Base-by-base conservation (phyloP, 495 filamentous ascomycete genomes). In the Neurospora sublineolata region DNA sequence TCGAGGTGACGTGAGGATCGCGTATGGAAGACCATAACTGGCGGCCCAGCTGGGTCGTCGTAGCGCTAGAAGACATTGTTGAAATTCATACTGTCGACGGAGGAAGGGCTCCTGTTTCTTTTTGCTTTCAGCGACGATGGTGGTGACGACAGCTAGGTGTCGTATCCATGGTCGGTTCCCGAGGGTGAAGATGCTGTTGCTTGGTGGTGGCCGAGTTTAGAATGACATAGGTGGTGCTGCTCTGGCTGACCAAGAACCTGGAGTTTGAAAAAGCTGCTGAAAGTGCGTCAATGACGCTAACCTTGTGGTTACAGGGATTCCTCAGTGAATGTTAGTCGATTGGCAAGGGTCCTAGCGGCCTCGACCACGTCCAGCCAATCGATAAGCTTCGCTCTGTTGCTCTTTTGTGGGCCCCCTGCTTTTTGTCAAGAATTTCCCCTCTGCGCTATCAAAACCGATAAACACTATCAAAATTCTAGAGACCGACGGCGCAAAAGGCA, bases 11-110 rank as follows among this genome's bases (percentile, higher is more conserved):
- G 60, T 64, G 52, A 64, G 82, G 77, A 72, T 81, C 80, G 70
- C 82, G 82, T 69, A 84, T 74, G n/a, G 82, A 79, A 73, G 80
- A 77, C 80, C 81, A 84, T 73, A 82, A 71, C 68, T 81, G 79
- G 52, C 82, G 82, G 74, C 82, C 80, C 77, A 83, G 79, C 77
- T 83, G 81, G 77, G 83, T 77, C 73, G 80, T 78, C 20, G 78
- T 77, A 70, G 79, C 75, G 77, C 83, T 83, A 81, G 79, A 80
- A 77, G 80, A 80, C 83, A 84, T 85, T 76, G 78, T 80, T 77
- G 75, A 77, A 79, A 80, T 72, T 77, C 82, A 83, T 78, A 73
- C 76, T 78, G 79, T 64, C 52, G 52, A 64, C 52, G 12, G 14
- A 60, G 27, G 6, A 64, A 33, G 52, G 14, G 52, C 9, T 27